Conservation (phyloP, 805 yeast genomes). For the Monosporozyma solicola region DNA sequence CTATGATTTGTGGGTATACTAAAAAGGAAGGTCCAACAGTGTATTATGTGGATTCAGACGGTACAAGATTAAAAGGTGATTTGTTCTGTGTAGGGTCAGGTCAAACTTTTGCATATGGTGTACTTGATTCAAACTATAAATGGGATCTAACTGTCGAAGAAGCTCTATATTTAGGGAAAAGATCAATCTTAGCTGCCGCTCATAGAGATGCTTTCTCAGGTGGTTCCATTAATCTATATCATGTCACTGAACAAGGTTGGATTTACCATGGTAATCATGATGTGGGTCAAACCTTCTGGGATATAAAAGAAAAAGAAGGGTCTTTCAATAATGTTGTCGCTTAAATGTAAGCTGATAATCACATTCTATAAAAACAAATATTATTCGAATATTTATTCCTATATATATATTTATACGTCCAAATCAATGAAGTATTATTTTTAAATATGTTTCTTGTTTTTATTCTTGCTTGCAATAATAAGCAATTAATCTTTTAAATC, state of each 20-base stretch:
- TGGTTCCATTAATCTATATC: constrained; percentile 89
- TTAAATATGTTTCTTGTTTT: no score
- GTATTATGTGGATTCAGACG: constrained; percentile 94
- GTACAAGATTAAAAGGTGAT: constrained; percentile 91
- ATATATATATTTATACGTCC: background rate
- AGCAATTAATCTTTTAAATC: background rate
- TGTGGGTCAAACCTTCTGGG: constrained; percentile 88
- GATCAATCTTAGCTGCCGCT: constrained; percentile 94
- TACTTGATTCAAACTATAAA: constrained; percentile 79
- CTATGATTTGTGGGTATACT: constrained; percentile 97
- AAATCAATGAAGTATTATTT: no score
- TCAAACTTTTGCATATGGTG: constrained; percentile 98
- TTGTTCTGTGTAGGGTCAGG: constrained; percentile 97
- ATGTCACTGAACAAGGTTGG: constrained; percentile 93
- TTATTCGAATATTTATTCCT: background rate
- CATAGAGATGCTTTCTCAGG: constrained; percentile 98
- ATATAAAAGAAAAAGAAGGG: constrained; percentile 75
- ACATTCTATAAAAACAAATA: background rate
- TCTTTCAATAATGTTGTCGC: constrained; percentile 75
- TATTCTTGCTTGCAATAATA: no score
- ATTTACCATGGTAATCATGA: constrained; percentile 90
- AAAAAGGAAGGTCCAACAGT: constrained; percentile 92
- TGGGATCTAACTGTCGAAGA: constrained; percentile 93
- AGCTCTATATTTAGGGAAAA: constrained; percentile 86
- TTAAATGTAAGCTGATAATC: constrained; percentile 4